Base-by-base conservation (phyloP, 1,284 basidiomycete species). In the Naganishia sp. region DNA sequence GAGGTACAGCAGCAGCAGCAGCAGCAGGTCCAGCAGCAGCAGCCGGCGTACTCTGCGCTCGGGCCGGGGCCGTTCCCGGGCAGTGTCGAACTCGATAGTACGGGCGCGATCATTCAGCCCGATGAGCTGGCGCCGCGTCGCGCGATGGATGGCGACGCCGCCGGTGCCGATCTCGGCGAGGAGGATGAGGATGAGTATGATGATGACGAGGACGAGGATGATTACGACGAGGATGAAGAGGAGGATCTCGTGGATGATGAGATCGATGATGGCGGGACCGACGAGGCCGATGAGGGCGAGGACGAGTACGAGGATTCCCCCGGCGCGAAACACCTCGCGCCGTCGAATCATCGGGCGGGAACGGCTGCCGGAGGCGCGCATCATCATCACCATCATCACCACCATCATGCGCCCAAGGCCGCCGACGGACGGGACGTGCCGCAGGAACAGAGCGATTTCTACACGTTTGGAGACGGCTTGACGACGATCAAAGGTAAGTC, bases 1-100 rank as follows among this genome's bases (percentile, higher is more conserved):
- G 90, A 88, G 80, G 93, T 92, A 11, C 81, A 89, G 90, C 74
- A 88, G 87, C 72, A 92, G 81, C 91, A 94, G 82, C 92, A 96
- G 84, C 89, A 93, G 85, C 90, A 88, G 80, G 93, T 92, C 81
- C 89, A 90, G 87, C 72, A 90, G 7, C 55, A 57, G 31, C 42
- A 28, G 36, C 88, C 73, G 89, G 88, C 75, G 89, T 90, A 70
- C 89, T 92, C 73, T 87, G 93, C 56, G 31, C 90, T 89, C 52
- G 95, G 95, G 23, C 95, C 95, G 6, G 95, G 95, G 23, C 96
- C 96, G 1, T 99, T 99, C 82, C 95, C 96, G 28, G 96, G 95
- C 69, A 92, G 89, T 77, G 93, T 99, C 75, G 94, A 96, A 78
- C 86, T 97, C 69, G 94, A 97, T 83, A 89, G 91, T 79, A 89